Conservation (phyloP, 495 filamentous ascomycete genomes). For the Aspergillus baeticus region DNA sequence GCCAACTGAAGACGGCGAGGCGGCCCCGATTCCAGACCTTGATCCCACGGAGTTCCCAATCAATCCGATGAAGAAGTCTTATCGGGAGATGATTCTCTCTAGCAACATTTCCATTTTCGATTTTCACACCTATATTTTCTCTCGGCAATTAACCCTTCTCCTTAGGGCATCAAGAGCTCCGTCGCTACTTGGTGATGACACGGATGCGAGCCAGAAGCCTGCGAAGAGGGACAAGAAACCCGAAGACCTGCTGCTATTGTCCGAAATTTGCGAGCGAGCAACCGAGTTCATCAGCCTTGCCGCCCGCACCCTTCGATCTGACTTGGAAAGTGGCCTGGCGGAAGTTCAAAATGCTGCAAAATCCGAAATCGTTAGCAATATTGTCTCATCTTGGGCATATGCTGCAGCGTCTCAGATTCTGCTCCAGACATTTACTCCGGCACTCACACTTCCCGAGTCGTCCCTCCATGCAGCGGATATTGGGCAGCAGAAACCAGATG, state of each 20-base stretch:
- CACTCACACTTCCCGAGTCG: conserved; percentile 63
- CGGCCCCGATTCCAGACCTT: conserved; percentile 30
- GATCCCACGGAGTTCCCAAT: conserved; percentile 53
- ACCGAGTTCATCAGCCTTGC: conserved; percentile 78
- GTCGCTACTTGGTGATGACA: conserved; percentile 26
- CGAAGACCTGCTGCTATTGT: conserved; percentile 73
- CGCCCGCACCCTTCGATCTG: conserved; percentile 73
- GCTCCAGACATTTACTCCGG: conserved; percentile 68
- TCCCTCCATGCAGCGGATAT: conserved; percentile 36
- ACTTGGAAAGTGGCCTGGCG: conserved; percentile 50
- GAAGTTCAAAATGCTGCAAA: conserved; percentile 35
- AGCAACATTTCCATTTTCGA: conserved; percentile 98
- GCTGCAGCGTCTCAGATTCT: conserved; percentile 75
- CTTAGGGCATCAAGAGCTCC: conserved; percentile 75
- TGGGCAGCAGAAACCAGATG: conserved; percentile 45
- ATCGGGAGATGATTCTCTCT: conserved; percentile 89
- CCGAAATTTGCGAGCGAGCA: conserved; percentile 76
- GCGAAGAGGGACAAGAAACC: conserved; percentile 46
- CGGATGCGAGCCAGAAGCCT: conserved; percentile 14
- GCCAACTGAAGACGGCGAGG: conserved; percentile 16
- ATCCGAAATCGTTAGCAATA: conserved; percentile 66
- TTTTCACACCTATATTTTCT: conserved; percentile 92
- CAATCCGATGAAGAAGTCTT: conserved; percentile 72
- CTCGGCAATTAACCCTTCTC: conserved; percentile 79
- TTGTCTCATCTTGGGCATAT: conserved; percentile 84